These are phyloP conservation scores for Corniculantispora saksenae DNA, from an alignment of 2,329 filamentous ascomycete genomes.

Conservation along the genomic window DNA sequence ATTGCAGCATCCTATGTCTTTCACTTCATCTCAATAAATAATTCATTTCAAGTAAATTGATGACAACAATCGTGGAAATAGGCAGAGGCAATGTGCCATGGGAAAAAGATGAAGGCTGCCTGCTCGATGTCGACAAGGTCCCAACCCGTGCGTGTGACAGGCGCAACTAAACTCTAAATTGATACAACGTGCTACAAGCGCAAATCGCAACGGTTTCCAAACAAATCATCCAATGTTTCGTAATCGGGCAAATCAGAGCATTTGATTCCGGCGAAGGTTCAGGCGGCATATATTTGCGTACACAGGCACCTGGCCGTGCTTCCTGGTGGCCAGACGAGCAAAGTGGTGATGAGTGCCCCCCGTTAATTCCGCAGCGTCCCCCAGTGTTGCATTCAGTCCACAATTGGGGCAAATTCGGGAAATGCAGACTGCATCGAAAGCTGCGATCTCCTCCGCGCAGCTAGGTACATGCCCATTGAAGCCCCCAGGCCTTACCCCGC, in stretches of 20 bases:
- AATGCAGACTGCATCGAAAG: not conserved
- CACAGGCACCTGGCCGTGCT: not conserved
- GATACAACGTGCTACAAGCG: not conserved
- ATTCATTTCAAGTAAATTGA: no score
- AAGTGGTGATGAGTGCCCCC: not conserved
- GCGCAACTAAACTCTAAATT: not conserved
- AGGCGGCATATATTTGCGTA: not conserved
- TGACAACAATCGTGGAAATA: no score
- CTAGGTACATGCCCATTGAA: not conserved
- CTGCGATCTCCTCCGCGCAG: not conserved
- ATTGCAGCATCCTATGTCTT: no score
- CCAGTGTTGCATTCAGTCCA: not conserved
- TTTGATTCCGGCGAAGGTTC: not conserved
- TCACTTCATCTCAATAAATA: no score
- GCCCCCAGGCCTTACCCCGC: not conserved
- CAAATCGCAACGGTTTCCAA: not conserved
- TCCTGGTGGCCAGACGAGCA: not conserved
- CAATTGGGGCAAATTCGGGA: not conserved
- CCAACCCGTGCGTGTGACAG: not conserved
- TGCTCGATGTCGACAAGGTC: not conserved
- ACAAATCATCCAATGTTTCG: not conserved
- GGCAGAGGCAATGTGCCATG: not conserved
- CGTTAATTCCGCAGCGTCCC: not conserved
- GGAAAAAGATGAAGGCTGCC: not conserved
- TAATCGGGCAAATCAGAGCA: not conserved